Base-by-base conservation (phyloP, 2,329 filamentous ascomycete genomes). In the Alternaria gansuensis region DNA sequence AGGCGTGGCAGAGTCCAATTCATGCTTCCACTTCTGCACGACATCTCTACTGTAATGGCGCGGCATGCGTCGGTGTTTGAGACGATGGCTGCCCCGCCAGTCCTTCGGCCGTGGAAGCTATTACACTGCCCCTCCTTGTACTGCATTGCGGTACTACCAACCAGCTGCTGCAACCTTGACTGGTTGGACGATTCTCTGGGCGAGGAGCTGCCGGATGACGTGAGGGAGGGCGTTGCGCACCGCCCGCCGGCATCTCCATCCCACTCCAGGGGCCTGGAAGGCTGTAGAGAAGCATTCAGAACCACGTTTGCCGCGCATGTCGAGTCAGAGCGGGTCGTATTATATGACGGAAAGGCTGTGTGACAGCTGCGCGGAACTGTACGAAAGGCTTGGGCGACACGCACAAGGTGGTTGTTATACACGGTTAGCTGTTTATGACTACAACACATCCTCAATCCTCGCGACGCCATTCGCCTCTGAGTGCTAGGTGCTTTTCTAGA, bases 261-360 rank as follows among this genome's bases (percentile, higher is more conserved):
- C 60, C 59, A 57, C 48, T 62, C 54, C 51, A 57, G 43, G 54
- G 60, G 57, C 50, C 64, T 57, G 61, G 54, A 63, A 56, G 41
- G 88, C 84, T 71, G 92, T 85, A 89, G 81, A 66, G 95, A 81
- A 64, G 87, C 89, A 72, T 88, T 88, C 88, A 91, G 91, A 59
- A 84, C 87, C 61, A 81, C 81, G 49, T 87, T 87, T 62, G 44
- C 57, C 53, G 65, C 63, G 60, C 57, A 69, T 44, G 54, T 65
- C 51, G 60, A 62, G 59, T 53, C 51, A 63, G 44, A 56, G 63
- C 63, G 66, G 66, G 57, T 54, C 65, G 48, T 44, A 33, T 59
- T 46, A 44, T 46, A 48, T 31, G 41, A 50, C 59, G 57, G 41
- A 57, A 57, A 66, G 59, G 60, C 57, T 56, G 57, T 56, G 57